Base-by-base conservation (phyloP, 2,329 filamentous ascomycete genomes). In the Dactylellina drechsleri region DNA sequence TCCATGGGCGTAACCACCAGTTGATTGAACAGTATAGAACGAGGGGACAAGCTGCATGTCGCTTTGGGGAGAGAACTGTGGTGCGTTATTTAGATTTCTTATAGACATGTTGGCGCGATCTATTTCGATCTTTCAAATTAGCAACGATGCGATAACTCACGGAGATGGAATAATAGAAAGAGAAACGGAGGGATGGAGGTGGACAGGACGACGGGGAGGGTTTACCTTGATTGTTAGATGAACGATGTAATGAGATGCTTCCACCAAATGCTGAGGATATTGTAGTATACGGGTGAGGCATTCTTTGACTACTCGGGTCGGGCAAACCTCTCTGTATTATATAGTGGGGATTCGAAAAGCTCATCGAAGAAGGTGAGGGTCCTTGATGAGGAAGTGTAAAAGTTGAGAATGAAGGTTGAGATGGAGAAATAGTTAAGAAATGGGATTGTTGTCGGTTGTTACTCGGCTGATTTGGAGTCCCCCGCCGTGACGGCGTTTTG, bases 391-490 rank as follows among this genome's bases (percentile, higher is more conserved):
- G 16, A 50, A 66, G 49, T 15, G 54, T 54, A 52, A 66, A 66
- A 5, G 54, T 13, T 47, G 54, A 18, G 28, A 66, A 73, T 13
- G 57, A 53, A 7, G 15, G 60, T 43, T 72, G 67, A 7, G 52
- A 36, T 53, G 52, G 59, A 20, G 59, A 58, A 18, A 64, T 18
- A 40, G 66, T 52, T 13, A 50, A 20, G n/a, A 71, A 57, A 5
- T 62, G 43, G 16, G 66, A 59, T 28, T 45, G 67, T n/a, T 52
- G 47, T 8, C 60, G 56, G 10, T 40, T 66, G 16, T 54, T 66
- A 57, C 20, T 66, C 60, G 56, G 68, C 45, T 73, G 68, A 41
- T 66, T 73, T 36, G 68, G 68, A 18, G 68, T 73, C 40, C 56
- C 28, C 20, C 56, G 68, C 53, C 61, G 41, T 16, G 68, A 66